Evolutionary conservation across 345 rosid species (phyloP), one percentile per base, ranked within the genome.

Genomic region (Eucalyptus rudis): DNA sequence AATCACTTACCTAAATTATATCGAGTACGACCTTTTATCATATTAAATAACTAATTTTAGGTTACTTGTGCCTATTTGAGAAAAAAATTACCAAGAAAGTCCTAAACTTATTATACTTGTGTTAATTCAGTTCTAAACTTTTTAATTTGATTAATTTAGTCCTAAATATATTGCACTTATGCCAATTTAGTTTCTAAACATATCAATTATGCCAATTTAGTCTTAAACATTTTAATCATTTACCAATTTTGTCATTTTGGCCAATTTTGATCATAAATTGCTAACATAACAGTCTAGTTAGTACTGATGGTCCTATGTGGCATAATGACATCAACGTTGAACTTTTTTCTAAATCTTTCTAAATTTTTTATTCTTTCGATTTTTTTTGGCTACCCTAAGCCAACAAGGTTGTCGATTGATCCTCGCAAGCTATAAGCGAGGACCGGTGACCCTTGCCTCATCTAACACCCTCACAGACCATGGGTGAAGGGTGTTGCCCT

Each of bases 391-490:
- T 56, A 56, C 29, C 29, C 13, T 56, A 24, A 56, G 62, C 29
- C 6, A 24, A 56, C 6, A 5, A 56, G 62, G 62, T 56, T 3
- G 0, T 24, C 13, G 0, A 24, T 24, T 10, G 29, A 24, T 11
- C 62, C 62, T 4, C 1, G 1, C 62, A 22, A 8, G 29, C 62
- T 56, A 56, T 10, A 24, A 24, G 13, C 13, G 1, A 56, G 62
- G 29, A 5, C 25, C 10, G 2, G 5, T 52, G 25, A 52, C 10
- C 10, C 10, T 52, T 52, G 58, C 58, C 58, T 52, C 58, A 52
- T 52, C 4, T 0, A 0, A 20, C 1, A 0, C 58, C 58, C 58
- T 7, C 10, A 0, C 10, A 52, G 0, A 52, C 10, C 58, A 20
- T 52, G 58, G 58, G 10, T 52, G 58, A 52, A 52, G 25, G 25